Evolutionary conservation across 495 filamentous ascomycete species (phyloP).

Genomic region (Aspergillus kassunensis): DNA sequence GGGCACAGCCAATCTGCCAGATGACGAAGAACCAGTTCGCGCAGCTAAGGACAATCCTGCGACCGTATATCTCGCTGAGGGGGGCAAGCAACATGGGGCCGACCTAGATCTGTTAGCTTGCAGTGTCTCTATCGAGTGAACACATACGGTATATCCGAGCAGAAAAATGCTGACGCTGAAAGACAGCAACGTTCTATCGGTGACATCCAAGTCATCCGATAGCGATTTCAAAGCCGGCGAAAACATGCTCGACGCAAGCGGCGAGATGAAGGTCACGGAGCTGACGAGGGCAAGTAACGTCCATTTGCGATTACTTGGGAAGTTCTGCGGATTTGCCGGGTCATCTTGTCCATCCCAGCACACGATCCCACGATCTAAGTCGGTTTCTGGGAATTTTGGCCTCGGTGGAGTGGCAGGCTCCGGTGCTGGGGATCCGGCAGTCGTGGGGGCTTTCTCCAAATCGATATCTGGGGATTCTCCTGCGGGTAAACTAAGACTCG

Average conservation of each 20-base stretch:
- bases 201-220: conserved; percentile 57
- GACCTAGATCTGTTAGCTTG: too few species aligned
- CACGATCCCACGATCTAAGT: conserved; percentile 16
- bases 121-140: too few species aligned
- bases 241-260: conserved; percentile 65
- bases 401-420: not conserved
- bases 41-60: conserved; percentile 32
- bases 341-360: conserved; percentile 58
- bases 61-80: conserved; percentile 40
- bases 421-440: not conserved
- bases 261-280: conserved; percentile 44
- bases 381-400: conserved; percentile 22
- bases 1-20: conserved; percentile 67
- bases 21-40: conserved; percentile 42
- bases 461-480: not conserved
- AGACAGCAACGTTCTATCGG: conserved; percentile 42
- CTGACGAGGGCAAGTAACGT: conserved; percentile 29
- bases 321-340: conserved; percentile 68
- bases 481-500: not conserved
- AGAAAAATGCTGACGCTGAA: conserved; percentile 55
- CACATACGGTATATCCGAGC: conserved; percentile 53
- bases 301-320: conserved; percentile 42
- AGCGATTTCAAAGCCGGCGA: conserved; percentile 59
- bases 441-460: not conserved
- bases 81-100: conserved; percentile 46